These are phyloP conservation scores for Didymella exigua DNA, from an alignment of 2,329 filamentous ascomycete species.

Conservation along the genomic window DNA sequence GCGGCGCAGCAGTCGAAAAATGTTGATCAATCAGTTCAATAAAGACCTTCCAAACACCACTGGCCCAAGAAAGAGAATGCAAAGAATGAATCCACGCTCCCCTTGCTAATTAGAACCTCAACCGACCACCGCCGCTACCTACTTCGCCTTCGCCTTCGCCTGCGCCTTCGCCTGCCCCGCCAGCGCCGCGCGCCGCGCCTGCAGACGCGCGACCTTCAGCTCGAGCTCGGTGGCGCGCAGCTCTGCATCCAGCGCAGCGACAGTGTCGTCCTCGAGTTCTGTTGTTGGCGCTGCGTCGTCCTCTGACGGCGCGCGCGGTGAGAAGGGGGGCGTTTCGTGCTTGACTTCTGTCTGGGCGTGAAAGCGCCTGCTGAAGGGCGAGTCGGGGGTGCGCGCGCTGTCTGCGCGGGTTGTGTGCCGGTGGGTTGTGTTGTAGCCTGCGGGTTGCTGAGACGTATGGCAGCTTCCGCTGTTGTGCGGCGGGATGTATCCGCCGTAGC, in stretches of 20 bases:
- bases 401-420: neutral
- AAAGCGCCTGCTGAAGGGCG: neutral
- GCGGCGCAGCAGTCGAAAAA: too few species aligned
- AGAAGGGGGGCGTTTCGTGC: too few species aligned
- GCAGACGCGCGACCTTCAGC: conserved; percentile 22
- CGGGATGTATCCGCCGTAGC: neutral
- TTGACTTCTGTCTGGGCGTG: conserved; percentile 20
- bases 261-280: neutral
- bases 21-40: too few species aligned
- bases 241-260: conserved; percentile 18
- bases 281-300: neutral
- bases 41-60: too few species aligned
- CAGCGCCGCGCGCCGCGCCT: conserved; percentile 10
- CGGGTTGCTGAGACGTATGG: conserved; percentile 5
- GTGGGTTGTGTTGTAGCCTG: neutral
- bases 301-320: too few species aligned
- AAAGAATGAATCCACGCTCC: too few species aligned
- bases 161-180: conserved; percentile 3
- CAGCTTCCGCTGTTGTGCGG: neutral
- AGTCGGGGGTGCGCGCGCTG: neutral
- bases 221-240: conserved; percentile 21
- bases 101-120: too few species aligned
- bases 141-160: conserved; percentile 4
- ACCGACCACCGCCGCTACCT: neutral
- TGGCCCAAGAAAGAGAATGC: too few species aligned